Conservation (phyloP, 208 protist species). For the Acanthamoeba divionensis region DNA sequence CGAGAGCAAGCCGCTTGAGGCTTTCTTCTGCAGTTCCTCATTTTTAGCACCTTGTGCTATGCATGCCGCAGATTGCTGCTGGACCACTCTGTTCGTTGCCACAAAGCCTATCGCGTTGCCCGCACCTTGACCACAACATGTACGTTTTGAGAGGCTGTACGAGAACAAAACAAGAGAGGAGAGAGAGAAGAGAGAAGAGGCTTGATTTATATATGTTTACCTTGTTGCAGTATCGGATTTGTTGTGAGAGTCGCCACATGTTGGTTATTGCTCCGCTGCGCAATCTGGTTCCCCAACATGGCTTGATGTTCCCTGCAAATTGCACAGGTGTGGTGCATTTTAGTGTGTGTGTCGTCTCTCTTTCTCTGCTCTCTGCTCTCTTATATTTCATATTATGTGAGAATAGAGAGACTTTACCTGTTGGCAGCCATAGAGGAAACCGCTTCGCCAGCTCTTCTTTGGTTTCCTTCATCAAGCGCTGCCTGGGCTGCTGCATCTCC, state of each 20-base stretch:
- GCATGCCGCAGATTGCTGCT: neutral
- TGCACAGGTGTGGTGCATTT: neutral
- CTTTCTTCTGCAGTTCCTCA: conserved; percentile 40
- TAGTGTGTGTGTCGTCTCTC: neutral
- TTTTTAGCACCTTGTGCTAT: neutral
- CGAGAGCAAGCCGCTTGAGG: too few relatives aligned
- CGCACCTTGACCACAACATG: neutral
- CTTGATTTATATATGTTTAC: neutral
- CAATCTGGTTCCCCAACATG: neutral
- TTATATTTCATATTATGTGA: too few relatives aligned
- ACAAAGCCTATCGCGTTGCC: neutral
- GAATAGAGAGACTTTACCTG: neutral
- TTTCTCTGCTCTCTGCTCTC: too few relatives aligned
- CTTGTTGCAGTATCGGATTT: neutral
- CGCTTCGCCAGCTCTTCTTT: neutral
- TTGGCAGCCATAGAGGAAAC: neutral
- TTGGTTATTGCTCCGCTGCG: neutral
- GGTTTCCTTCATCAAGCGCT: neutral
- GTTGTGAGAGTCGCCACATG: neutral
- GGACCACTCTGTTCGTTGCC: conserved; percentile 1
- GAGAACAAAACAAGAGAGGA: neutral
- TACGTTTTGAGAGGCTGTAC: neutral
- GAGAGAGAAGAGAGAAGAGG: neutral
- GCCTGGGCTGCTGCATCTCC: conserved; percentile 6
- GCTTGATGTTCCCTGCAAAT: conserved; percentile 15